Percentiles rank a stretch among this genome's conserved stretches.
These are phyloP conservation scores for Gymnopilus dilepis DNA, from an alignment of 768 basidiomycete genomes.

Conservation along the genomic window DNA sequence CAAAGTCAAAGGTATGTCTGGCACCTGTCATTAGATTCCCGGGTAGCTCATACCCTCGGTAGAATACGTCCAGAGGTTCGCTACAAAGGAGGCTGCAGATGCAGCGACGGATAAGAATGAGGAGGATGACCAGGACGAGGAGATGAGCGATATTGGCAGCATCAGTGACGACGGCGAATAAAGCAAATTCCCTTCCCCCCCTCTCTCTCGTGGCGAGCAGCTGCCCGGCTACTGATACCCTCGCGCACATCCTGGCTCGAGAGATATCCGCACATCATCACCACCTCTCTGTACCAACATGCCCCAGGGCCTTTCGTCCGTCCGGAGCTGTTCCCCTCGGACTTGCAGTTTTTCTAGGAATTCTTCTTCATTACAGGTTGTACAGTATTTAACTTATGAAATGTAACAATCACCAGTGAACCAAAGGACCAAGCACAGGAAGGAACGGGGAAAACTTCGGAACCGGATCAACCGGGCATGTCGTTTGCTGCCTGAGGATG, in stretches of 20 bases:
- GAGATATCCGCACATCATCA: not conserved
- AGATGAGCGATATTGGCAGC: slow-evolving; percentile 88
- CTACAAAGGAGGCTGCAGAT: slow-evolving; percentile 89
- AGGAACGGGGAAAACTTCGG: slow-evolving; percentile 5
- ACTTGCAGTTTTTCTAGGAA: slow-evolving; percentile 1
- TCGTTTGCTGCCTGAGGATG: slow-evolving; percentile 26
- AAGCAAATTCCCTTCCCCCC: slow-evolving; percentile 20
- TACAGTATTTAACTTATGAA: slow-evolving; percentile 26
- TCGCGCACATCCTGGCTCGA: slow-evolving; percentile 7
- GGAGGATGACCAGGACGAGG: slow-evolving; percentile 78
- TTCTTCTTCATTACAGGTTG: slow-evolving; percentile 32
- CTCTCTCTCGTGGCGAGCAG: not conserved
- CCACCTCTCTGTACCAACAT: slow-evolving; percentile 14
- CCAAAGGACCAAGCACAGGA: slow-evolving; percentile 4
- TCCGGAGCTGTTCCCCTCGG: slow-evolving; percentile 3
- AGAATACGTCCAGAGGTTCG: slow-evolving; percentile 97
- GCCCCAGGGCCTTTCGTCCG: not conserved
- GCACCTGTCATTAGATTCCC: not conserved
- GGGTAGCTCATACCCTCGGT: slow-evolving; percentile 3
- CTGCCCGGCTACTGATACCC: slow-evolving; percentile 7
- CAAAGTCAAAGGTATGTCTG: slow-evolving; percentile 82
- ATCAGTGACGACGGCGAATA: slow-evolving; percentile 77
- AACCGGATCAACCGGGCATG: slow-evolving; percentile 15
- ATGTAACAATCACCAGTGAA: slow-evolving; percentile 15
- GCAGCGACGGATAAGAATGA: slow-evolving; percentile 68